Conservation (phyloP, 139 green algal species). For the Dunaliella sp. region DNA sequence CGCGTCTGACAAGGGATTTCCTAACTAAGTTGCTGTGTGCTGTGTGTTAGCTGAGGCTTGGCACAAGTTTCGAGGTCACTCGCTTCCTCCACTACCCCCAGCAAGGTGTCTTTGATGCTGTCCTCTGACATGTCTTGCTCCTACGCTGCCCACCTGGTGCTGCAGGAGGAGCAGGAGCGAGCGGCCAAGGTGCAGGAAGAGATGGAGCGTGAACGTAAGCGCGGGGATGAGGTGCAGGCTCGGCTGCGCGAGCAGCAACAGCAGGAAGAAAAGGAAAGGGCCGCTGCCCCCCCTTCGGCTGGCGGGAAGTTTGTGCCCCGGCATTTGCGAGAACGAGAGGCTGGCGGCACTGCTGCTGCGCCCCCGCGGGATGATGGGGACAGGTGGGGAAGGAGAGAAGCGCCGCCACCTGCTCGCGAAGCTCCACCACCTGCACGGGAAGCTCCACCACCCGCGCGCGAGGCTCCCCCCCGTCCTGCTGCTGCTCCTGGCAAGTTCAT, state of each 20-base stretch:
- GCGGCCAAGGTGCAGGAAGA: slow-evolving; percentile 52
- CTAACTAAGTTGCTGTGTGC: too few species aligned
- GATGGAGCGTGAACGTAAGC: slow-evolving; percentile 43
- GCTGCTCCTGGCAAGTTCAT: slow-evolving; percentile 30
- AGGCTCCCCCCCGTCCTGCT: background rate
- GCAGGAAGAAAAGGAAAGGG: background rate
- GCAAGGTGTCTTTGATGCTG: too few species aligned
- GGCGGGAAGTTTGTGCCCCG: slow-evolving; percentile 7
- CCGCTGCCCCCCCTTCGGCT: background rate
- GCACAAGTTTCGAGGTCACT: too few species aligned
- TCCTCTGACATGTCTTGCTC: too few species aligned
- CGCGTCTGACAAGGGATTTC: too few species aligned
- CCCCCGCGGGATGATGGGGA: background rate
- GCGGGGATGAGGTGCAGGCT: slow-evolving; percentile 63
- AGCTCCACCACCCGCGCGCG: background rate
- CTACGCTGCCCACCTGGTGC: too few species aligned
- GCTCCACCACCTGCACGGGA: background rate
- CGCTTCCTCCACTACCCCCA: too few species aligned
- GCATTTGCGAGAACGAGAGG: slow-evolving; percentile 1
- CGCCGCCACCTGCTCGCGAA: background rate
- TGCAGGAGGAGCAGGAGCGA: slow-evolving; percentile 56
- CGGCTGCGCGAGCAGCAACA: slow-evolving; percentile 40
- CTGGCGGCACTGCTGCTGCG: background rate
- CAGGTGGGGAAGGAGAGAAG: background rate
- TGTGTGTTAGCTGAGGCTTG: too few species aligned